Conservation (phyloP, 1,284 basidiomycete species). For the Boletus putidus region DNA sequence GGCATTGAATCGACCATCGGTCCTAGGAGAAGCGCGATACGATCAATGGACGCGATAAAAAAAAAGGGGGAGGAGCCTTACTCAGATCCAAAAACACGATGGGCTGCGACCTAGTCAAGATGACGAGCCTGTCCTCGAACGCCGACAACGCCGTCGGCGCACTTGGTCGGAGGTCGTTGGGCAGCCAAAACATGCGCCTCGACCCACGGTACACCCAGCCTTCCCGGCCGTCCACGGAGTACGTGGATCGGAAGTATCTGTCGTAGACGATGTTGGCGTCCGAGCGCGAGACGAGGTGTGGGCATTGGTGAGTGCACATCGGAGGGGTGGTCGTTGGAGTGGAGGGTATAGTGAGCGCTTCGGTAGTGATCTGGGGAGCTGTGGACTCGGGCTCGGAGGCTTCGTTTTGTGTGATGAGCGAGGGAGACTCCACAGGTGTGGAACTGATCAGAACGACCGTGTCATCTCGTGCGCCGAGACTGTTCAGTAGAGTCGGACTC, state of each 20-base stretch:
- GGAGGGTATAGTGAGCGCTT: not conserved
- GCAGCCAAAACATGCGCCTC: constrained; percentile 26
- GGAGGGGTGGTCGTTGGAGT: not conserved
- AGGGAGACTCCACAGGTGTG: not conserved
- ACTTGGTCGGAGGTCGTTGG: constrained; percentile 16
- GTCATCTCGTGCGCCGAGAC: not conserved
- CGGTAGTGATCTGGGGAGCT: not conserved
- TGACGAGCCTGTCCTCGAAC: constrained; percentile 12
- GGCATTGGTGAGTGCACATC: not conserved
- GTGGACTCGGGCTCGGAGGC: not conserved
- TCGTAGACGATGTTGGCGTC: constrained; percentile 21
- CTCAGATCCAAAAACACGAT: constrained; percentile 22
- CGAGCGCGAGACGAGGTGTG: constrained; percentile 24
- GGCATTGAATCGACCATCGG: constrained; percentile 11
- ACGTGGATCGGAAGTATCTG: constrained; percentile 21
- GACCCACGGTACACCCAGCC: constrained; percentile 25
- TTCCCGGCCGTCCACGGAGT: constrained; percentile 14
- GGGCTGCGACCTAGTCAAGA: constrained; percentile 11
- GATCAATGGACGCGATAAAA: not conserved
- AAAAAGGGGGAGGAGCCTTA: constrained; percentile 2
- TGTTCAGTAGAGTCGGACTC: not conserved
- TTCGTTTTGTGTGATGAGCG: not conserved
- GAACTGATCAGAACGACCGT: not conserved
- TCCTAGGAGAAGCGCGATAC: not conserved
- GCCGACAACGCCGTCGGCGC: constrained; percentile 15